Evolutionary conservation across 108 stramenopile species (phyloP).

Genomic region (Craspedostauros australis): DNA sequence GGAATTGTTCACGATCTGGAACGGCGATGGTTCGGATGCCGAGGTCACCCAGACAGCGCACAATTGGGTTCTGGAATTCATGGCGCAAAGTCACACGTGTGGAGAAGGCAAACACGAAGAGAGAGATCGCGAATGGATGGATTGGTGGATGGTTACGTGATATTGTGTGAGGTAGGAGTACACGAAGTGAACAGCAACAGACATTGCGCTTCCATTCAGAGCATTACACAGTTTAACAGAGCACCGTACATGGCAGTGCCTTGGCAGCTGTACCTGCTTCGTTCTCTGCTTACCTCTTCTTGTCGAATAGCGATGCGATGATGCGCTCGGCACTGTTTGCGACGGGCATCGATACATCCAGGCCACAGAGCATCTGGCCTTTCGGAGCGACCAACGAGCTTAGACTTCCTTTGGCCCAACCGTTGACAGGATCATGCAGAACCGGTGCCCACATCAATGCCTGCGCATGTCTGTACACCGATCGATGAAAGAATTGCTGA

Average conservation of each 20-base stretch:
- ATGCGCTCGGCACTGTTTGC: constrained; percentile 49
- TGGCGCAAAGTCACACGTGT: too few relatives aligned
- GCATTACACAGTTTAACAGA: too few relatives aligned
- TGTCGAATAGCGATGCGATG: constrained; percentile 64
- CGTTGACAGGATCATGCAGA: constrained; percentile 42
- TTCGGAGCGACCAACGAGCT: constrained; percentile 39
- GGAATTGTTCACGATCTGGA: constrained; percentile 66
- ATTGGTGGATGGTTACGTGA: too few relatives aligned
- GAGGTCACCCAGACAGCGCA: constrained; percentile 82
- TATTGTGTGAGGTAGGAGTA: too few relatives aligned
- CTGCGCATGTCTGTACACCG: constrained; percentile 73
- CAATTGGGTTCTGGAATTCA: constrained; percentile 47
- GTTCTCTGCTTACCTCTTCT: constrained; percentile 45
- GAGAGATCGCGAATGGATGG: neutral
- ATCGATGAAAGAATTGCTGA: constrained; percentile 72
- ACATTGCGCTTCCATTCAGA: too few relatives aligned
- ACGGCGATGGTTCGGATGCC: constrained; percentile 47
- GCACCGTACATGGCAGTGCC: neutral
- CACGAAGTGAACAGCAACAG: too few relatives aligned
- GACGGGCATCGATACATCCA: constrained; percentile 38
- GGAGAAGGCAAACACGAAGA: neutral
- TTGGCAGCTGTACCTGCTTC: too few relatives aligned
- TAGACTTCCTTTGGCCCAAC: constrained; percentile 25
- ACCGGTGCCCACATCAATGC: constrained; percentile 78
- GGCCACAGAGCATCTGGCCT: constrained; percentile 38